Evolutionary conservation across 805 yeast species (phyloP).

Genomic region (Sugiyamaella qingdaonensis): DNA sequence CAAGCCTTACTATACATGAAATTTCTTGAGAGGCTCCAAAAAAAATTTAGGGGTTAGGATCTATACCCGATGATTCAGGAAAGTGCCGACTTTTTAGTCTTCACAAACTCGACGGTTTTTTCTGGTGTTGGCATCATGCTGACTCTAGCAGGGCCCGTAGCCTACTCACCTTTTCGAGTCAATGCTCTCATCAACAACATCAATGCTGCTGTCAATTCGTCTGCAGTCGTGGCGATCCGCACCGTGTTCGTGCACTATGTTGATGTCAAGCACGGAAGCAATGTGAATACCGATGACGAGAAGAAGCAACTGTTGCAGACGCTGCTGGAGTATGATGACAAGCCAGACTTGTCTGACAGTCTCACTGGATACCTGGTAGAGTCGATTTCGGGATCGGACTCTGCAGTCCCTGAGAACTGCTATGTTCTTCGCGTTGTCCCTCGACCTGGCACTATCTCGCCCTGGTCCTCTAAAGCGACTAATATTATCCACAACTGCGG

Average conservation of each 20-base stretch:
- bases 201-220: slow-evolving; percentile 62
- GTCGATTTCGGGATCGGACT: slow-evolving; percentile 31
- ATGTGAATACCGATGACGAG: slow-evolving; percentile 25
- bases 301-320: slow-evolving; percentile 45
- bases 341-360: slow-evolving; percentile 51
- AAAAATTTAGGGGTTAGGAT: slow-evolving; percentile 3
- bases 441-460: slow-evolving; percentile 93
- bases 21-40: not conserved
- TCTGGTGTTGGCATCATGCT: slow-evolving; percentile 26
- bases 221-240: slow-evolving; percentile 64
- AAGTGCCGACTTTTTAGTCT: not conserved
- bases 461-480: slow-evolving; percentile 99
- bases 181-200: slow-evolving; percentile 66
- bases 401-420: slow-evolving; percentile 35
- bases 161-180: slow-evolving; percentile 83
- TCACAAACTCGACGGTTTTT: not conserved
- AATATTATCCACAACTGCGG: slow-evolving; percentile 90
- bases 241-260: slow-evolving; percentile 81
- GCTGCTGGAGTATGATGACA: slow-evolving; percentile 70
- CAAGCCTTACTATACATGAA: not conserved
- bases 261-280: slow-evolving; percentile 43
- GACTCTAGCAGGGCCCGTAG: slow-evolving; percentile 81
- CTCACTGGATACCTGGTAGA: slow-evolving; percentile 41
- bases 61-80: not conserved
- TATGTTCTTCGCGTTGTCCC: slow-evolving; percentile 77